Evolutionary conservation across 2,329 filamentous ascomycete species (phyloP).

Genomic region (Cercospora citrullina): DNA sequence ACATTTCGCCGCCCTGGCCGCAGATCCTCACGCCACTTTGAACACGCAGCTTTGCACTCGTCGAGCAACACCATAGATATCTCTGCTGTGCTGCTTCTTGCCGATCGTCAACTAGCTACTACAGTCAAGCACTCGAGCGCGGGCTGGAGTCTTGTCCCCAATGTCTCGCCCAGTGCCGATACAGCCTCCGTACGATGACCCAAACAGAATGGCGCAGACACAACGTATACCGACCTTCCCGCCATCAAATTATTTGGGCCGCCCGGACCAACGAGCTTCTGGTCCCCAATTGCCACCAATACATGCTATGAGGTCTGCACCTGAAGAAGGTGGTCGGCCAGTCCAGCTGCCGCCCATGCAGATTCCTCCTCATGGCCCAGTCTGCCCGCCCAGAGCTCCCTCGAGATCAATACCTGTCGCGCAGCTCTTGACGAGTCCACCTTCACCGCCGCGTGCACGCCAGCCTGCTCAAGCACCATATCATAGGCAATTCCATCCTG

Average conservation of each 20-base stretch:
- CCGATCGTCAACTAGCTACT: not conserved
- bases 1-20: not conserved
- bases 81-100: not conserved
- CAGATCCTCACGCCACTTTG: constrained; percentile 9
- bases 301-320: constrained; percentile 17
- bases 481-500: constrained; percentile 31
- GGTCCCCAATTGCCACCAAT: constrained; percentile 43
- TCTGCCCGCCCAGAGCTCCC: constrained; percentile 17
- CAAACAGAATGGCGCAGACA: constrained; percentile 49
- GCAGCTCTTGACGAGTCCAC: constrained; percentile 32
- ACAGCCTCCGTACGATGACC: constrained; percentile 42
- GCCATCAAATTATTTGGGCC: constrained; percentile 43
- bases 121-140: not conserved
- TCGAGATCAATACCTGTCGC: constrained; percentile 29
- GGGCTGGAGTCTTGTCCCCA: not conserved
- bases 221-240: constrained; percentile 47
- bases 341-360: constrained; percentile 42
- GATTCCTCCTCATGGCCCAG: constrained; percentile 40
- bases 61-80: not conserved
- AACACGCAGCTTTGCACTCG: constrained; percentile 8
- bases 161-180: constrained; percentile 41
- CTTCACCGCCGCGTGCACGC: constrained; percentile 36
- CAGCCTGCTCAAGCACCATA: constrained; percentile 15
- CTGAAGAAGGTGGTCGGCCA: constrained; percentile 23
- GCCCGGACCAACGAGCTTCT: constrained; percentile 42